These are phyloP conservation scores for Ganoderma multipileum DNA, from an alignment of 1,284 basidiomycete species.

Conservation along the genomic window DNA sequence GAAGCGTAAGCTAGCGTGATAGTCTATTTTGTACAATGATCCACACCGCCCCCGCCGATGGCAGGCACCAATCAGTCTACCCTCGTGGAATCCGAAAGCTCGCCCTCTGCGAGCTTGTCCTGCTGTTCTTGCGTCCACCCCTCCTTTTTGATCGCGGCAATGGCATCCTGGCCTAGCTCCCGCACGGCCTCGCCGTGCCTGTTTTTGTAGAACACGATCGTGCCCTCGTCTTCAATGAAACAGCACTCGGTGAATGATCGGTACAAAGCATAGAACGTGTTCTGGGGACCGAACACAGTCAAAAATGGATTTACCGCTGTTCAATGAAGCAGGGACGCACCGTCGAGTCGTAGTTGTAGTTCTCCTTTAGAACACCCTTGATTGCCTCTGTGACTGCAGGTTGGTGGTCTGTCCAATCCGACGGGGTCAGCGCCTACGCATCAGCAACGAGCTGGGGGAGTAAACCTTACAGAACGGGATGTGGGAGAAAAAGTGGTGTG, in stretches of 20 bases:
- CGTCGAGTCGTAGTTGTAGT: constrained; percentile 52
- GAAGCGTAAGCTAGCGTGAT: not conserved
- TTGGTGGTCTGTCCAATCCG: constrained; percentile 49
- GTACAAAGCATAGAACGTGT: constrained; percentile 44
- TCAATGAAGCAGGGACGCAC: constrained; percentile 37
- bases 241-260: constrained; percentile 48
- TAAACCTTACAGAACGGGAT: constrained; percentile 43
- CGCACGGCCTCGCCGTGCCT: constrained; percentile 50
- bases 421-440: constrained; percentile 23
- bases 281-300: constrained; percentile 27
- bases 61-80: not conserved
- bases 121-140: constrained; percentile 32
- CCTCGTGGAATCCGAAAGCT: constrained; percentile 14
- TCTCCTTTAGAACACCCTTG: constrained; percentile 41
- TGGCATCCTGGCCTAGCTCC: constrained; percentile 28
- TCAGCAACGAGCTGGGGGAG: not conserved
- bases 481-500: constrained; percentile 47
- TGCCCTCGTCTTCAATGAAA: constrained; percentile 80
- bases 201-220: constrained; percentile 83
- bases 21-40: constrained; percentile 4
- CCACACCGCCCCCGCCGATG: not conserved
- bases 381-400: constrained; percentile 42
- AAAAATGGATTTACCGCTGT: not conserved
- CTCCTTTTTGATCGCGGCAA: constrained; percentile 28
- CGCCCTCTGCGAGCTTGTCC: constrained; percentile 24